Conservation (phyloP, 2,329 filamentous ascomycete species). For the Ophiocordyceps camponoti-floridani region DNA sequence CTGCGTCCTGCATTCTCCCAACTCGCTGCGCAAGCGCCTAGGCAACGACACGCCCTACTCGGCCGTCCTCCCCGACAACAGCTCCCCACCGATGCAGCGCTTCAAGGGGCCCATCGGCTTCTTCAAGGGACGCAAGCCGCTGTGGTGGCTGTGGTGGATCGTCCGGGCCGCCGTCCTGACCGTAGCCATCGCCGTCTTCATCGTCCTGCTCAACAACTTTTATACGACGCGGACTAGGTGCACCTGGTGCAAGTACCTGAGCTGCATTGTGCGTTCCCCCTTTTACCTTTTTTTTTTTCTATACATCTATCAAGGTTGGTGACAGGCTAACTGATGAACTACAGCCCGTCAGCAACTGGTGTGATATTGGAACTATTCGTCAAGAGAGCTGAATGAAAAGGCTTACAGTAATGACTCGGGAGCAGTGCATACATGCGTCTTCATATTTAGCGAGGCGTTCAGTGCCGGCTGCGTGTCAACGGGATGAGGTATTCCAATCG, state of each 20-base stretch:
- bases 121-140: constrained; percentile 78
- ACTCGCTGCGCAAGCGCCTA: constrained; percentile 56
- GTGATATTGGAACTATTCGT: constrained; percentile 28
- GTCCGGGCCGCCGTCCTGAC: constrained; percentile 63
- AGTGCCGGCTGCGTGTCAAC: not conserved
- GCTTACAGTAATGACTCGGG: not conserved
- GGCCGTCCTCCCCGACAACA: constrained; percentile 36
- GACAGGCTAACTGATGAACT: constrained; percentile 7
- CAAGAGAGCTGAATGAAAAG: constrained; percentile 1
- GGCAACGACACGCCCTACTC: constrained; percentile 56
- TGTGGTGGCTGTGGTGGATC: constrained; percentile 98
- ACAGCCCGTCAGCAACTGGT: constrained; percentile 51
- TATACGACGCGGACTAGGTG: constrained; percentile 64
- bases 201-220: constrained; percentile 79
- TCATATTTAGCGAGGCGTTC: not conserved
- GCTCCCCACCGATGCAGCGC: constrained; percentile 32
- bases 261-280: constrained; percentile 59
- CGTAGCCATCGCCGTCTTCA: constrained; percentile 68
- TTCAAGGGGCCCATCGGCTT: constrained; percentile 52
- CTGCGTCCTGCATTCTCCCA: constrained; percentile 76
- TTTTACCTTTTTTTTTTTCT: not conserved
- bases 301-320: not conserved
- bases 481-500: not conserved
- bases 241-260: constrained; percentile 87
- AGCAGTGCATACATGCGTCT: not conserved